Conservation (phyloP, 441 rosid genomes). For the Breynia disticha region DNA sequence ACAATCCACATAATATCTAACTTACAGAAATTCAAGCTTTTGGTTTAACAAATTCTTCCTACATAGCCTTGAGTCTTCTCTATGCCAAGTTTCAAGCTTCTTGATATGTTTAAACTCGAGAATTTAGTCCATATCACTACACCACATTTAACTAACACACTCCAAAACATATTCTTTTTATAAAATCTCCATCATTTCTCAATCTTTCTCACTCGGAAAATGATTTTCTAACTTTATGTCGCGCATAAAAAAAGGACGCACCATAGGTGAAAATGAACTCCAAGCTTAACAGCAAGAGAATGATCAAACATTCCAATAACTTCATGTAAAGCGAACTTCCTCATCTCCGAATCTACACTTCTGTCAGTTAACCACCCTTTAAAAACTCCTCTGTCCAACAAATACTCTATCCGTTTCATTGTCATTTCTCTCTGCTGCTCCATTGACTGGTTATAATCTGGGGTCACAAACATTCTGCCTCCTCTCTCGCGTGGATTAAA, state of each 20-base stretch:
- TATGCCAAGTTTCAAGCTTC: too few species aligned
- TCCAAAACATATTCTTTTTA: too few species aligned
- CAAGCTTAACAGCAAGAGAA: slow-evolving; percentile 55
- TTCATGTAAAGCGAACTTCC: slow-evolving; percentile 51
- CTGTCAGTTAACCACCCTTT: slow-evolving; percentile 57
- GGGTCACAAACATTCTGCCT: slow-evolving; percentile 50
- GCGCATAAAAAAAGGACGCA: slow-evolving; percentile 12
- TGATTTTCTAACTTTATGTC: not conserved
- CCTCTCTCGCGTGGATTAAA: slow-evolving; percentile 58
- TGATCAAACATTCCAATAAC: slow-evolving; percentile 53
- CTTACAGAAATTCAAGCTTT: too few species aligned
- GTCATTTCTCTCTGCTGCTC: slow-evolving; percentile 85
- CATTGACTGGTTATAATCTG: slow-evolving; percentile 79
- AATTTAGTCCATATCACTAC: too few species aligned
- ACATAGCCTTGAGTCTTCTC: too few species aligned
- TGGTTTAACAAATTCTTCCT: too few species aligned
- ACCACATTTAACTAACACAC: too few species aligned
- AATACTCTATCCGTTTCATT: slow-evolving; percentile 44
- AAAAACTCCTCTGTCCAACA: slow-evolving; percentile 54
- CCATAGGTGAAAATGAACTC: slow-evolving; percentile 88
- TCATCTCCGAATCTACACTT: slow-evolving; percentile 48
- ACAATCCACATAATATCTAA: too few species aligned
- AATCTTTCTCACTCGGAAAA: not conserved
- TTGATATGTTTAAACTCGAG: too few species aligned
- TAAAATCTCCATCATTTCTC: too few species aligned